Evolutionary conservation across 495 filamentous ascomycete species (phyloP), one percentile per base, ranked within the genome.

Genomic region (Penicillium herquei): DNA sequence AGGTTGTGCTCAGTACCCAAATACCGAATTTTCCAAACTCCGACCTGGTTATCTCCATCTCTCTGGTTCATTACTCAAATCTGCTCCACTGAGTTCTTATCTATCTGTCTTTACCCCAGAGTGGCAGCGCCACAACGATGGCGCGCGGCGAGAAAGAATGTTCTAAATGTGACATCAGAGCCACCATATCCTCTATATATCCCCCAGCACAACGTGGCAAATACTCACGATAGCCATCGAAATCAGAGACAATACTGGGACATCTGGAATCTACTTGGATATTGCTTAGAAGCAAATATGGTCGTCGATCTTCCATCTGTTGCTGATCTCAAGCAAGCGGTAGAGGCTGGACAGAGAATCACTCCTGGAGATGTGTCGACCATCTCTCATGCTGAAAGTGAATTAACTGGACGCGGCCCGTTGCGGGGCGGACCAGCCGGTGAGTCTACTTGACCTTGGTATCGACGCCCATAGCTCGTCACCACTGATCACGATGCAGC

Each of bases 341-440:
- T 59, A 2, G 69, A 70, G 53, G 43, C 57, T 16, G 69, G 69
- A 8, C 68, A 72, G 34, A 67, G 69, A 16, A 73, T 73, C 44
- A 71, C 70, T 1, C 44, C 64, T 4, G 66, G 63, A 31, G 69
- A 73, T 44, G 69, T 71, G 0, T 70, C 69, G 13, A 50, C 53
- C 3, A 75, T 73, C 42, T 67, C 69, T 7, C 69, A 72, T n/a
- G 68, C 63, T 1, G 70, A 75, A 45, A 68, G 66, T 33, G 59
- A 65, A n/a, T 48, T 72, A 51, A 72, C 68, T 0, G 77, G 78
- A 13, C 72, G 73, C 1, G 75, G 78, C 10, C 76, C 78, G 14
- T 78, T 83, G 26, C 82, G 82, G 47, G 84, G 84, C 49, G 83
- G 83, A 12, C 77, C 83, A 37, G 75, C 76, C 9, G 75, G 77